Evolutionary conservation across 305 asterid genomes (phyloP).

Genomic region (Solanum chacoense): DNA sequence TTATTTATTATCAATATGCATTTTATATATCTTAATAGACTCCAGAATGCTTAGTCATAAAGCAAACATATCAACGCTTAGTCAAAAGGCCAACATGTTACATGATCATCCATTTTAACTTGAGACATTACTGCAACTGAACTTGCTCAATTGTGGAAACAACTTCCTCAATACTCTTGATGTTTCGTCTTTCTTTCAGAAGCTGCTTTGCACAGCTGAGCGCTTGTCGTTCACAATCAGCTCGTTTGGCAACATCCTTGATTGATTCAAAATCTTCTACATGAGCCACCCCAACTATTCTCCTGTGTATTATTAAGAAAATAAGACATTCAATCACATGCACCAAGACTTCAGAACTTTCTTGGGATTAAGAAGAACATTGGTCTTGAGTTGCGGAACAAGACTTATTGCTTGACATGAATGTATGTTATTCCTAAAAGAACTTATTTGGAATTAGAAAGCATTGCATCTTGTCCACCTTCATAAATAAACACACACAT

Average conservation of each 20-base stretch:
- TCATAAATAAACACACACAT: not conserved
- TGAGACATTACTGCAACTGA: slow-evolving; percentile 12
- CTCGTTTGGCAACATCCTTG: slow-evolving; percentile 42
- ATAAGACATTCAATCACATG: not conserved
- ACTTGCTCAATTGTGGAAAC: slow-evolving; percentile 45
- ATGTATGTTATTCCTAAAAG: not conserved
- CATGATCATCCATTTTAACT: not conserved
- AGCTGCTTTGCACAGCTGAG: slow-evolving; percentile 62
- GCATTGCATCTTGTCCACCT: not conserved
- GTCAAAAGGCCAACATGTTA: not conserved
- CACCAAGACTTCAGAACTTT: not conserved
- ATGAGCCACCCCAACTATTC: slow-evolving; percentile 92
- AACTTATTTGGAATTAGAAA: not conserved
- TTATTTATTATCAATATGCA: not conserved
- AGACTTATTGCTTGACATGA: not conserved
- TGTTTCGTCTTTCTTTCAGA: slow-evolving; percentile 48
- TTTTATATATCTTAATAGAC: not conserved
- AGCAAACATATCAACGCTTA: not conserved
- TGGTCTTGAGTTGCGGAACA: not conserved
- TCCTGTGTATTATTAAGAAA: slow-evolving; percentile 38
- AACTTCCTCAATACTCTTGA: slow-evolving; percentile 48
- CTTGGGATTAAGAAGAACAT: not conserved
- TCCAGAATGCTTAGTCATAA: not conserved
- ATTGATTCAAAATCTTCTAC: slow-evolving; percentile 91
- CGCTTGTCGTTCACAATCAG: slow-evolving; percentile 77